Base-by-base conservation (phyloP, 768 basidiomycete species). In the Pisolithus marmoratus region DNA sequence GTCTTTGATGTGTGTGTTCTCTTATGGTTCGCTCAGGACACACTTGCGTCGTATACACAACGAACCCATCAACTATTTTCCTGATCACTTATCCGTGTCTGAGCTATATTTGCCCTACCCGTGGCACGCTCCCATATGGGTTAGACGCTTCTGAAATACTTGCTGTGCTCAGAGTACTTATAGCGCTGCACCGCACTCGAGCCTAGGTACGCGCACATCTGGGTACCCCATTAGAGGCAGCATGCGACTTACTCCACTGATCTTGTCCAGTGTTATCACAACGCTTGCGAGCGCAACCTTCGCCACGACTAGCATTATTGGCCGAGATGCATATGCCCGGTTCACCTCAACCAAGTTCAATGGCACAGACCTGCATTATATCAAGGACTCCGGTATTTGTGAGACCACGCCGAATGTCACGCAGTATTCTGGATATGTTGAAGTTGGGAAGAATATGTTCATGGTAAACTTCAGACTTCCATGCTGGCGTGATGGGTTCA, bases 341-440 rank as follows among this genome's bases (percentile, higher is more conserved):
- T 56, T 65, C 44, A 52, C n/a, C 12, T 67, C 59, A 8, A 38
- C 57, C 42, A 44, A 40, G n/a, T 57, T 59, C n/a, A 37, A 54
- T 2, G 64, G 66, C 40, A 60, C 61, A 11, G 60, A 53, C 17
- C 57, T 84, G 5, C 74, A 78, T 8, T 82, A 75, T 63, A 73
- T 83, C 17, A 66, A 71, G 4, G 73, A 84, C 56, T 84, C 83
- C 2, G 82, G 81, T 0, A 70, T 84, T 4, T 84, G 83, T 56
- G 83, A 86, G 61, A 84, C 82, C 8, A 83, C 83, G 0, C 77
- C 81, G 0, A 77, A 76, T 0, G 82, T 85, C 1, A 63, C 66
- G 17, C 82, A 83, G 57, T 70, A 81, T 38, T 84, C 81, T 0
- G 84, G 84, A 1, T 87, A 85, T 59, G 68, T 82, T 7, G 76